These are phyloP conservation scores for Pseudogymnoascus sp. DNA, from an alignment of 2,329 filamentous ascomycete genomes.

Conservation along the genomic window DNA sequence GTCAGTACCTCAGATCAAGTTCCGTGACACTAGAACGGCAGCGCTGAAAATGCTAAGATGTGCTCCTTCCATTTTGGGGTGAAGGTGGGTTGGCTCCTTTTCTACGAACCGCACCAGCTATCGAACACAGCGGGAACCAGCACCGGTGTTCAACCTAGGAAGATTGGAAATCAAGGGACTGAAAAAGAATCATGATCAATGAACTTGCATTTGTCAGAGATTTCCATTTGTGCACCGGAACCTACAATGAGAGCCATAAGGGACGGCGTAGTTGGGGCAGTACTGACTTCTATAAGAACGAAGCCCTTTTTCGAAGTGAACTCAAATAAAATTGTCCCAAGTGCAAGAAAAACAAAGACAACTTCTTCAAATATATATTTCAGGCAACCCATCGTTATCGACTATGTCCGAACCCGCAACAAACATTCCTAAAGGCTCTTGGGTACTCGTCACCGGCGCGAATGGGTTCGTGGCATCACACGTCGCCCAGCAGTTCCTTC, in stretches of 20 bases:
- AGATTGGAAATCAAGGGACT: not conserved
- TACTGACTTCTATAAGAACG: not conserved
- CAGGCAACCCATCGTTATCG: not conserved
- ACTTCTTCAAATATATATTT: not conserved
- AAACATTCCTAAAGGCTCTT: conserved; percentile 24
- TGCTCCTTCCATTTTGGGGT: not conserved
- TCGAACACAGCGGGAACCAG: not conserved
- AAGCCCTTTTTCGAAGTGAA: not conserved
- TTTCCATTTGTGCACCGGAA: not conserved
- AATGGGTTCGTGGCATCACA: conserved; percentile 39
- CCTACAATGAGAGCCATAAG: not conserved
- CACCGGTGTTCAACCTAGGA: not conserved
- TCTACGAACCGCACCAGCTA: not conserved
- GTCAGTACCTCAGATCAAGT: not conserved
- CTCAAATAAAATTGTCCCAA: not conserved
- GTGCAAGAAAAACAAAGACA: not conserved
- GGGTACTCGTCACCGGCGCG: conserved; percentile 37
- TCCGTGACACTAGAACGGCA: not conserved
- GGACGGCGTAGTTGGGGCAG: not conserved
- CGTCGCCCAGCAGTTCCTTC: conserved; percentile 32
- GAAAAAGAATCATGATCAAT: not conserved
- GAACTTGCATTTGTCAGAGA: not conserved
- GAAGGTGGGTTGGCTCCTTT: not conserved
- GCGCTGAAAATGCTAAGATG: not conserved
- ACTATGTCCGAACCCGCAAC: not conserved